A percentile compares a stretch with the other conserved stretches of the same genome.
phyloP scores from a whole-genome alignment of 495 filamentous ascomycete species.

The Talaromyces liani region DNA sequence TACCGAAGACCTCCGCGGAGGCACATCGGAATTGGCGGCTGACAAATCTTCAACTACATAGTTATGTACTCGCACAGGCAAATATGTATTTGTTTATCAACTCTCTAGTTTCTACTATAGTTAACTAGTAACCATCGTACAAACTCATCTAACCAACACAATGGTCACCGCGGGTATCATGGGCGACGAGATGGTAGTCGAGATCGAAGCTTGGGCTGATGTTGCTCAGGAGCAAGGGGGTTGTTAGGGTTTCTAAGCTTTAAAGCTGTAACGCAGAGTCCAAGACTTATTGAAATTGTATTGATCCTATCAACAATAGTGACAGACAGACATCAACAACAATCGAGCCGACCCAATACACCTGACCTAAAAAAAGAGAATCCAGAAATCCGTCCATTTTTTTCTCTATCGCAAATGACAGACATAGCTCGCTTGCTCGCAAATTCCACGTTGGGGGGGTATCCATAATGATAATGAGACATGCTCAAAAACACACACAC shows the following conservation, averaged over 20 bases:
- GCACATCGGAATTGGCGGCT: background rate
- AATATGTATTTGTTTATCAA: no score
- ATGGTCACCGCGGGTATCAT: background rate
- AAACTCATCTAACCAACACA: background rate
- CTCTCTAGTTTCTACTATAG: no score
- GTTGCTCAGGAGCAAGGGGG: background rate
- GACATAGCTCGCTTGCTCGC: constrained; percentile 1
- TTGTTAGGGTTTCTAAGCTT: background rate
- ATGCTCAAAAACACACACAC: background rate
- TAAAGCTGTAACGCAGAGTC: background rate
- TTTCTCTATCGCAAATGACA: background rate
- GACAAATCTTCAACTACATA: no score
- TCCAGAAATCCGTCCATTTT: background rate
- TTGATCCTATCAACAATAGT: background rate
- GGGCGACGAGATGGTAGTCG: background rate
- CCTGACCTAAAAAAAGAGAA: background rate
- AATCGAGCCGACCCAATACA: background rate
- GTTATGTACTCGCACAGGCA: no score
- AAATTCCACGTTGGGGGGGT: background rate
- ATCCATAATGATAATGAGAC: background rate
- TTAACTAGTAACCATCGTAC: background rate
- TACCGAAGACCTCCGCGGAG: background rate
- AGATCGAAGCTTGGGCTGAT: background rate
- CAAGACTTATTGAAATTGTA: background rate
- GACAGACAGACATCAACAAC: background rate